A percentile compares a stretch with the other conserved stretches of the same genome.
phyloP scores from a whole-genome alignment of 192 early-diverging fungal species.

The Backusella psychrophila region DNA sequence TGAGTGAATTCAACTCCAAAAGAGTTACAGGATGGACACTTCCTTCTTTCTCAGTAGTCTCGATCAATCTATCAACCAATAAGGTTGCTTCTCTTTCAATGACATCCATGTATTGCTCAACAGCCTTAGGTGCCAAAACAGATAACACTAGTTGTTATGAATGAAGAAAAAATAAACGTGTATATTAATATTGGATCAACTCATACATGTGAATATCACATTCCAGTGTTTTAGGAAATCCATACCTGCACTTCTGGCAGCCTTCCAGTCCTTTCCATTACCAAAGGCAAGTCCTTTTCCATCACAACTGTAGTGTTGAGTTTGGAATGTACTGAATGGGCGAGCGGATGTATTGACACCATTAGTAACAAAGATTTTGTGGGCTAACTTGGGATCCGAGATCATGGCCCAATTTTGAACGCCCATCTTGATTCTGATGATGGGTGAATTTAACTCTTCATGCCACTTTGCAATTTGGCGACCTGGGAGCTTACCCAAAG shows the following conservation, averaged over 20 bases:
- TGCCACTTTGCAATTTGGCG: neutral
- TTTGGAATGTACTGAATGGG: neutral
- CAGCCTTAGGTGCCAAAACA: neutral
- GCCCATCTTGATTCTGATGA: constrained; percentile 10
- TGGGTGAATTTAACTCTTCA: neutral
- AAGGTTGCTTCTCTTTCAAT: neutral
- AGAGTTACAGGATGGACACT: neutral
- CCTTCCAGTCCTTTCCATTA: constrained; percentile 3
- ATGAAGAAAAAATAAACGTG: too few relatives aligned
- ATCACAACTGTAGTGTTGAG: neutral
- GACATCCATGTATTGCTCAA: neutral
- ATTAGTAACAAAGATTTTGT: constrained; percentile 10
- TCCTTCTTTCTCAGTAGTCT: neutral
- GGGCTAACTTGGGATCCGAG: neutral
- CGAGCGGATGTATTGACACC: neutral
- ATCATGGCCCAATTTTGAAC: constrained; percentile 2
- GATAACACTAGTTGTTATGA: neutral
- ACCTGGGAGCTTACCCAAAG: neutral
- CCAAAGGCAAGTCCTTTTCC: neutral
- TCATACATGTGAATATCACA: neutral
- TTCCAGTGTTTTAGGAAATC: neutral
- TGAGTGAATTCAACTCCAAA: constrained; percentile 6
- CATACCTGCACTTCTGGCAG: constrained; percentile 5
- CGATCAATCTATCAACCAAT: constrained; percentile 2
- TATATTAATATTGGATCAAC: neutral